A percentile compares a stretch with the other conserved stretches of the same genome.
These are phyloP conservation scores for Calonectria henricotiae DNA, from an alignment of 2,329 filamentous ascomycete species.

Conservation along the genomic window DNA sequence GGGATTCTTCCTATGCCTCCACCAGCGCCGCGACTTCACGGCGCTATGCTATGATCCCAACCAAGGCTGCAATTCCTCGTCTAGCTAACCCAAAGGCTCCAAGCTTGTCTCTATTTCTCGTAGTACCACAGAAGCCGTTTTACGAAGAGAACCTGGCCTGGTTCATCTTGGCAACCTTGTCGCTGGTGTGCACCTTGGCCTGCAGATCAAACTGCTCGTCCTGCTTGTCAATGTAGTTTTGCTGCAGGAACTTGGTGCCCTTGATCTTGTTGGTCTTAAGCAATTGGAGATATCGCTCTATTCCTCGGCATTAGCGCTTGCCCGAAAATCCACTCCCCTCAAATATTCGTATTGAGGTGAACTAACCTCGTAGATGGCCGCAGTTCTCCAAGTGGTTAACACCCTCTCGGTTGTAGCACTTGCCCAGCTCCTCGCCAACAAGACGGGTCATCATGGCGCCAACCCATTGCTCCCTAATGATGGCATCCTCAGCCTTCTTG, in stretches of 20 bases:
- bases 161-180: constrained; percentile 62
- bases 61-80: constrained; percentile 44
- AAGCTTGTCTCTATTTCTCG: constrained; percentile 32
- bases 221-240: constrained; percentile 79
- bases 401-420: constrained; percentile 88
- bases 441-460: constrained; percentile 90
- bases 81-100: constrained; percentile 42
- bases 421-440: constrained; percentile 86
- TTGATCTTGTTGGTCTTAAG: constrained; percentile 83
- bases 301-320: constrained; percentile 37
- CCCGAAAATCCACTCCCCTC: constrained; percentile 24
- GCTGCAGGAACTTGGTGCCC: constrained; percentile 85
- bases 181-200: constrained; percentile 60
- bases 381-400: constrained; percentile 94
- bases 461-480: constrained; percentile 91
- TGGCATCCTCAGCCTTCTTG: constrained; percentile 87
- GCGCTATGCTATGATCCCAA: constrained; percentile 43
- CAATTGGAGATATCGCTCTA: constrained; percentile 86
- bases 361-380: constrained; percentile 84
- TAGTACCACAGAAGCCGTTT: constrained; percentile 24
- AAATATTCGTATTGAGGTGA: constrained; percentile 21
- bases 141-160: constrained; percentile 56
- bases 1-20: constrained; percentile 43
- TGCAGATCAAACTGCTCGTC: constrained; percentile 60
- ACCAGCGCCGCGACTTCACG: constrained; percentile 42